Conservation (phyloP, 805 yeast species). For the Scheffersomyces stipitis region DNA sequence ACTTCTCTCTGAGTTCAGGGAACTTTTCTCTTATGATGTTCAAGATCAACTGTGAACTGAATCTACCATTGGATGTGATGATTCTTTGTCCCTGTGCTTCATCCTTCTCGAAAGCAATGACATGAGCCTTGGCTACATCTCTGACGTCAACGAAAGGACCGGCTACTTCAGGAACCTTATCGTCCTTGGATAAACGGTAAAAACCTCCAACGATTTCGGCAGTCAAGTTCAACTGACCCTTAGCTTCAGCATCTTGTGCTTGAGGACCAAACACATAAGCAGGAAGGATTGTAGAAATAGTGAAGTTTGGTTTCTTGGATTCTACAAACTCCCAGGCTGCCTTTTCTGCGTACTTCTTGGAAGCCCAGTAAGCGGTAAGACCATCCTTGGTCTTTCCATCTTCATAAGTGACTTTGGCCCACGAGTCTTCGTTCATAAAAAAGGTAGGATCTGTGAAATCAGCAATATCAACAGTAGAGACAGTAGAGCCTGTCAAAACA, state of each 20-base stretch:
- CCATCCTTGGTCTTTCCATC: conserved; percentile 21
- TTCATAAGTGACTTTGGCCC: conserved; percentile 40
- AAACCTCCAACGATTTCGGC: conserved; percentile 9
- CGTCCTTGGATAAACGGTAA: conserved; percentile 13
- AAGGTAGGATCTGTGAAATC: conserved; percentile 1
- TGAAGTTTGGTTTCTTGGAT: conserved; percentile 36
- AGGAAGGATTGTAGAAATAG: conserved; percentile 43
- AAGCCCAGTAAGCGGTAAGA: conserved; percentile 33
- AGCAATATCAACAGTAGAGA: conserved; percentile 2
- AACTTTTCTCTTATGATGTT: conserved; percentile 38
- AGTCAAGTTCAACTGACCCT: conserved; percentile 18
- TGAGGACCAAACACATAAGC: conserved; percentile 54
- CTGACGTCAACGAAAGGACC: conserved; percentile 49
- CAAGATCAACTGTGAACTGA: conserved; percentile 25
- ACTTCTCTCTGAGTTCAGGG: conserved; percentile 43
- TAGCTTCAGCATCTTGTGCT: conserved; percentile 34
- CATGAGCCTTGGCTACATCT: conserved; percentile 60
- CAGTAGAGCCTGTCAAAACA: conserved; percentile 4
- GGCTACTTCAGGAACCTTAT: conserved; percentile 6
- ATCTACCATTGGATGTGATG: conserved; percentile 18
- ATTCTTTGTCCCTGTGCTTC: conserved; percentile 30
- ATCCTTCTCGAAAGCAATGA: conserved; percentile 44
- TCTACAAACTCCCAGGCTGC: conserved; percentile 54
- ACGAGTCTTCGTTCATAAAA: conserved; percentile 8
- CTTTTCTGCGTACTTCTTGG: conserved; percentile 57